Conservation (phyloP, 129 eudicot genomes). For the Artemisia argyi region DNA sequence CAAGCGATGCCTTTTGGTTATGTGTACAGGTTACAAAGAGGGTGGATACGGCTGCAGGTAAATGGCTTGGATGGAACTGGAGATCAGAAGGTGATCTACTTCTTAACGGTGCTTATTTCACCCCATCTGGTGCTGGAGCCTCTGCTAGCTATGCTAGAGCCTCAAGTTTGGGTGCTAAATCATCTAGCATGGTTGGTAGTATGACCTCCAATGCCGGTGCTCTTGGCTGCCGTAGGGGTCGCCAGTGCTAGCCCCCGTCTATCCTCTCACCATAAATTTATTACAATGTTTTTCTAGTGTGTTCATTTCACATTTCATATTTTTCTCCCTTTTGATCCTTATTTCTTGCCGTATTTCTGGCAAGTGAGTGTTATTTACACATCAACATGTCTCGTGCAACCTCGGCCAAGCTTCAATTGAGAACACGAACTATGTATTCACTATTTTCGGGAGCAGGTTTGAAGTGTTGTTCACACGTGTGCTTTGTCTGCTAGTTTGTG, state of each 20-base stretch:
- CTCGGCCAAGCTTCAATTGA: conserved; percentile 55
- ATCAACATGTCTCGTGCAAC: conserved; percentile 52
- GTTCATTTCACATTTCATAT: conserved; percentile 26
- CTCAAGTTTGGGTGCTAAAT: conserved; percentile 83
- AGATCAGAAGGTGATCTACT: conserved; percentile 86
- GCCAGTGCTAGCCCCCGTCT: conserved; percentile 55
- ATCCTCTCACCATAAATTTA: conserved; percentile 2
- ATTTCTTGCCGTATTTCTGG: conserved; percentile 30
- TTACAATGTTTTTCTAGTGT: conserved; percentile 8
- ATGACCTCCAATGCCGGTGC: conserved; percentile 79
- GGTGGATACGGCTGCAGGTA: conserved; percentile 44
- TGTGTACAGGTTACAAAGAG: conserved; percentile 72
- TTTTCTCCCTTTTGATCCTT: conserved; percentile 23
- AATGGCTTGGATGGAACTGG: conserved; percentile 96
- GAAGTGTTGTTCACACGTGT: conserved; percentile 57
- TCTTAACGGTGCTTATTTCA: conserved; percentile 84
- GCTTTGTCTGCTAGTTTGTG: conserved; percentile 25
- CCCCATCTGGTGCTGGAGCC: conserved; percentile 85
- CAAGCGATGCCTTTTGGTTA: no score
- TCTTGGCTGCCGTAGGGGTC: conserved; percentile 74
- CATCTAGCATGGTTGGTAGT: conserved; percentile 69
- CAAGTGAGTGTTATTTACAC: conserved; percentile 55
- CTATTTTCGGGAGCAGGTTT: conserved; percentile 34
- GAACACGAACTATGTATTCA: neutral
- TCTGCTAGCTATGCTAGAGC: conserved; percentile 84